phyloP scores from a whole-genome alignment of 2,329 filamentous ascomycete genomes.

The Emergomyces orientalis region DNA sequence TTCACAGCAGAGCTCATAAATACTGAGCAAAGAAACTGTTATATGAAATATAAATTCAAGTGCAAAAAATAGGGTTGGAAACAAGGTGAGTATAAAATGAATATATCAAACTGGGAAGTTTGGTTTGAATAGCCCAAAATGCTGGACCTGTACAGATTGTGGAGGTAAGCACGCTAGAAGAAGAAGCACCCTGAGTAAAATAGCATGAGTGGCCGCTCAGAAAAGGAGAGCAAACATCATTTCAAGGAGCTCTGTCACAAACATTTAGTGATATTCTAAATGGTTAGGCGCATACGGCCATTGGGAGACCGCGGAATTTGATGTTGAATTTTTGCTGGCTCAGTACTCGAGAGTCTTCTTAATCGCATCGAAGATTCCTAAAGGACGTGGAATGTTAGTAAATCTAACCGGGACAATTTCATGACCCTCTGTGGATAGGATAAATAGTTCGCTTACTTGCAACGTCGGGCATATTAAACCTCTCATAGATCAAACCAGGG shows the following conservation, averaged over 20 bases:
- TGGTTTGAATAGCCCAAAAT: background rate
- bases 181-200: background rate
- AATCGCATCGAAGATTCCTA: conserved; percentile 63
- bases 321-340: conserved; percentile 8
- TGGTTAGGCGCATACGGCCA: background rate
- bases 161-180: background rate
- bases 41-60: background rate
- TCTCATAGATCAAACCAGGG: conserved; percentile 68
- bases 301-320: background rate
- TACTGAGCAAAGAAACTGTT: background rate
- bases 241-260: background rate
- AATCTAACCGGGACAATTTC: background rate
- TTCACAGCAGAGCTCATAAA: background rate
- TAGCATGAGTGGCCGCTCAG: background rate
- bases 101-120: background rate
- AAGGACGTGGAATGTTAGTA: background rate
- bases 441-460: conserved; percentile 54
- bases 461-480: conserved; percentile 74
- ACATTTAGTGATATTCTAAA: background rate
- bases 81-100: background rate
- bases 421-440: conserved; percentile 6
- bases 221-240: background rate
- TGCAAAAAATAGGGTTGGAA: background rate
- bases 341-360: conserved; percentile 59
- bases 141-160: background rate